Base-by-base conservation (phyloP, 129 eudicot genomes). In the Flaveria trinervia region DNA sequence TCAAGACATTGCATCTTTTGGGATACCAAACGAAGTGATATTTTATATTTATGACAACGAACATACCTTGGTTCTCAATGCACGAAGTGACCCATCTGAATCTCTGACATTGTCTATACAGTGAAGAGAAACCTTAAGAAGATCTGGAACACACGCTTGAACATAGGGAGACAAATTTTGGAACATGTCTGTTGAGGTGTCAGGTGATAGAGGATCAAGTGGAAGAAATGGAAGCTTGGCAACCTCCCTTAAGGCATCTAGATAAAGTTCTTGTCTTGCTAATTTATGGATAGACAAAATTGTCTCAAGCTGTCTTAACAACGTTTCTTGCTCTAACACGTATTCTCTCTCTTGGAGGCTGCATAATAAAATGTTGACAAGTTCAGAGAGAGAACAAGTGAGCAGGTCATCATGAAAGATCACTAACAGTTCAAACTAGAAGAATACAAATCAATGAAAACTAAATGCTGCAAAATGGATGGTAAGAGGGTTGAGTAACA, bases 71-170 rank as follows among this genome's bases (percentile, higher is more conserved):
- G 96, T 86, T 72, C 89, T 86, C 84, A 94, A 73, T 68, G 97
- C 92, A 81, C 96, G 97, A 67, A 94, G 97, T 20, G 98, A 91
- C 55, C 98, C 98, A 81, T 94, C 98, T 6, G 93, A 84, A 75
- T 94, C 98, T 13, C 87, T 66, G 67, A 89, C 90, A 71, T 83
- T 91, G 82, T 94, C 98, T 84, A 94, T 81, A 77, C 92, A 87
- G 64, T 83, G 84, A 83, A 94, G 96, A 75, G 98, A 92, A 59
- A 89, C 97, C 81, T 87, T 91, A 50, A 94, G 92, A 79, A 94
- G 96, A 74, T 92, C 96, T 0, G 98, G 98, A 59, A 91, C 93
- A 87, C 98, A 94, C 69, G 97, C 93, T 84, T 94, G 97, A 28
- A 94, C 93, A 73, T 94, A 83, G 33, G 96, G 89, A 17, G 97